phyloP scores from a whole-genome alignment of 768 basidiomycete genomes.

The Piloderma croceum region DNA sequence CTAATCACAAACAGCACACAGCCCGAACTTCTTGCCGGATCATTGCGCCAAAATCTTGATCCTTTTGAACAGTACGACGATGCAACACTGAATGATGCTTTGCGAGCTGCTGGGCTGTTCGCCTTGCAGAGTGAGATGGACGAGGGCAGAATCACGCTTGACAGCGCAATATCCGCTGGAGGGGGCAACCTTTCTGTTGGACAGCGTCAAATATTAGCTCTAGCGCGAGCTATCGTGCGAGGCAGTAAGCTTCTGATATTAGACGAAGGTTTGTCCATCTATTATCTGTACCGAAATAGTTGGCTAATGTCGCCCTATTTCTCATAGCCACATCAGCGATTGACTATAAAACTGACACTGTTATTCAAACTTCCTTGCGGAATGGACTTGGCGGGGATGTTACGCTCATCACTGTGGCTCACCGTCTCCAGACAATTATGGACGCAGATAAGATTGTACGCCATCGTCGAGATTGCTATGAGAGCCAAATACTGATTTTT shows the following conservation, averaged over 20 bases:
- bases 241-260: constrained; percentile 40
- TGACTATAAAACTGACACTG: constrained; percentile 36
- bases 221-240: constrained; percentile 40
- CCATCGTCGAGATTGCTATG: constrained; percentile 6
- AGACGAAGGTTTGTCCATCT: constrained; percentile 30
- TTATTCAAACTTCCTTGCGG: constrained; percentile 36
- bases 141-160: constrained; percentile 23
- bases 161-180: constrained; percentile 22
- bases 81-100: constrained; percentile 35
- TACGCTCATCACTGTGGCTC: constrained; percentile 39
- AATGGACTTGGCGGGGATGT: constrained; percentile 20
- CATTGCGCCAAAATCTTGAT: constrained; percentile 44
- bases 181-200: constrained; percentile 33
- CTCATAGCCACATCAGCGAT: constrained; percentile 20
- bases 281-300: not conserved
- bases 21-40: constrained; percentile 38
- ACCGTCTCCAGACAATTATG: constrained; percentile 35
- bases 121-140: constrained; percentile 17
- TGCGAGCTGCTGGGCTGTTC: constrained; percentile 37
- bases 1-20: constrained; percentile 9
- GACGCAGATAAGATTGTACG: constrained; percentile 38
- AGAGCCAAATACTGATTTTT: not conserved
- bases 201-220: constrained; percentile 39
- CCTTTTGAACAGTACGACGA: constrained; percentile 47
- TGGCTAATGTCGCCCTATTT: too few species aligned